Base-by-base conservation (phyloP, 331 rosid species). In the Quercus lobata region DNA sequence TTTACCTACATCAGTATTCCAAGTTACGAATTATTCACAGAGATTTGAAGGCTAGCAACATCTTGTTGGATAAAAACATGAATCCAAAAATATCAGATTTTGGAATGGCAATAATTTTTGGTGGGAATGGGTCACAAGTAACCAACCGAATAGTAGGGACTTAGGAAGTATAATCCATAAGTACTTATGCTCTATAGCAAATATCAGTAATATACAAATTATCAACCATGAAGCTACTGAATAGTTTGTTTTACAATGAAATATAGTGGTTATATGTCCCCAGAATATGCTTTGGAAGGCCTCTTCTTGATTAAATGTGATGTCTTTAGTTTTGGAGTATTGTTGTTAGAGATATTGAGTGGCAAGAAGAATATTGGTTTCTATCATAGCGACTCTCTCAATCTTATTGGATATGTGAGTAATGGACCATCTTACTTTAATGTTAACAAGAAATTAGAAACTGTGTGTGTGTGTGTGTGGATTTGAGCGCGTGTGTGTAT, bases 351-450 rank as follows among this genome's bases (percentile, higher is more conserved):
- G 69, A 69, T 83, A n/a, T 32, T 74, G 29, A 75, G 83, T 7
- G 81, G 80, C 7, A 60, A 34, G 71, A 83, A 79, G 73, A 74
- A 75, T 5, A 72, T 71, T 69, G 60, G 21, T 22, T 83, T 83
- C 29, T 19, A 6, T 19, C 46, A 75, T 53, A 32, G 56, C 5
- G 32, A 70, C 69, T 72, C 83, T 9, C 4, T 72, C 46, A 65
- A 80, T 68, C 68, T 80, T 57, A 16, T 76, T 41, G 79, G 84
- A 41, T 71, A 84, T 76, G 84, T 81, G 35, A 70, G 84, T 52
- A 2, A 34, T 2, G 34, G 32, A n/a, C 24, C 7, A 11, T 7
- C 41, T 44, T 29, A 46, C 4, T 46, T 46, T 10, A 8, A 46
- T 11, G 53, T 46, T 46, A 46, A 46, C 53, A 11, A 46, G 44